These are phyloP conservation scores for Verticillium nonalfalfae DNA, from an alignment of 2,329 filamentous ascomycete genomes.

Conservation along the genomic window DNA sequence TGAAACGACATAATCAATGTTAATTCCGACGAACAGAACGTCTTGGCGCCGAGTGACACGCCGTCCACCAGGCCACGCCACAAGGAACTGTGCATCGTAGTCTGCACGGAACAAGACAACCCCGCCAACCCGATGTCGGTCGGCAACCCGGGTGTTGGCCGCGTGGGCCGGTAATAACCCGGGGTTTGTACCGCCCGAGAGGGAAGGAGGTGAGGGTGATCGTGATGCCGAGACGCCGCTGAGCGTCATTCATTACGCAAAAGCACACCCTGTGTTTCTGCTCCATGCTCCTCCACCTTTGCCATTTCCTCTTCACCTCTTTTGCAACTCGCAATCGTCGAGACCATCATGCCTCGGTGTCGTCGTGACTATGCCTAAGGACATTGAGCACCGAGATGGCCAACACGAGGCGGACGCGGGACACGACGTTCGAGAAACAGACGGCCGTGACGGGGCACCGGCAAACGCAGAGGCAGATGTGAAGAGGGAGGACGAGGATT, in stretches of 20 bases:
- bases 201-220: background rate
- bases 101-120: background rate
- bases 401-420: background rate
- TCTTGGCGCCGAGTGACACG: background rate
- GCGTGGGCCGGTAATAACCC: background rate
- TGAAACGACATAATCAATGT: background rate
- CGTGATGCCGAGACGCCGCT: background rate
- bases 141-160: background rate
- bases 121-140: background rate
- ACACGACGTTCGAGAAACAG: background rate
- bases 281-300: background rate
- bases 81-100: background rate
- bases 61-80: background rate
- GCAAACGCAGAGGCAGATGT: background rate
- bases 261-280: background rate
- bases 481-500: background rate
- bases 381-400: background rate
- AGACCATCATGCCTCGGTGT: background rate
- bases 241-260: background rate
- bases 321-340: background rate
- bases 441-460: background rate
- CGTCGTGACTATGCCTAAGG: background rate
- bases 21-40: background rate
- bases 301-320: background rate
- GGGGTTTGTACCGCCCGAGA: background rate